These are phyloP conservation scores for Curvularia lunata DNA, from an alignment of 2,329 filamentous ascomycete genomes.

Conservation along the genomic window DNA sequence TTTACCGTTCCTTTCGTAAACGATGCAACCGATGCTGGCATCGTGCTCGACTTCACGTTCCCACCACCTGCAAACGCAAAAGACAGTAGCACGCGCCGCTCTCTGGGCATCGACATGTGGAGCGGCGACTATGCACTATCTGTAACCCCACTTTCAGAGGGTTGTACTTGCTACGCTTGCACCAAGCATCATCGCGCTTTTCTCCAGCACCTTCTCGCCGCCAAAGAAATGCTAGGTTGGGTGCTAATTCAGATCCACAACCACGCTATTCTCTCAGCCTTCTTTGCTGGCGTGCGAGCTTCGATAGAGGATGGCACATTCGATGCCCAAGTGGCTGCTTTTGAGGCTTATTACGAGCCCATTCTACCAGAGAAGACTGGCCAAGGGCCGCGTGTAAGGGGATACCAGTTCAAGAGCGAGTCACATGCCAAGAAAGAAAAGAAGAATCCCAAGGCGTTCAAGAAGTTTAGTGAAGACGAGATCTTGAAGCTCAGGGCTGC, in stretches of 20 bases:
- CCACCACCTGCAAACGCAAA: constrained; percentile 52
- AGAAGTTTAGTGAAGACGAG: constrained; percentile 34
- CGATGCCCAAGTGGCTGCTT: constrained; percentile 62
- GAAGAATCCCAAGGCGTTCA: constrained; percentile 45
- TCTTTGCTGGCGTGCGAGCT: constrained; percentile 74
- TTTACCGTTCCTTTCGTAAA: constrained; percentile 79
- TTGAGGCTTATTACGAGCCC: constrained; percentile 71
- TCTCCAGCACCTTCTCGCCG: constrained; percentile 82
- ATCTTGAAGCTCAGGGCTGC: constrained; percentile 36
- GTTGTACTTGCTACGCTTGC: constrained; percentile 84
- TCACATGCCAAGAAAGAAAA: constrained; percentile 38
- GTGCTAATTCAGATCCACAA: constrained; percentile 92
- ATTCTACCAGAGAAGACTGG: constrained; percentile 77
- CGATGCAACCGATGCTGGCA: constrained; percentile 78
- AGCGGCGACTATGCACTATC: constrained; percentile 64
- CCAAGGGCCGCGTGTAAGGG: constrained; percentile 65
- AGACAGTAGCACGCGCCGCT: constrained; percentile 20
- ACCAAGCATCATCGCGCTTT: constrained; percentile 83
- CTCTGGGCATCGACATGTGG: constrained; percentile 82
- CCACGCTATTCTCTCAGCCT: constrained; percentile 71
- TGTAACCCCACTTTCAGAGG: constrained; percentile 64
- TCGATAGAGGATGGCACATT: constrained; percentile 66
- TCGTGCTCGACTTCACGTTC: constrained; percentile 82
- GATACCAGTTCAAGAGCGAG: constrained; percentile 44
- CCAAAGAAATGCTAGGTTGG: constrained; percentile 98